Evolutionary conservation across 75 land plant species (phyloP).

Genomic region (Cunninghamia lanceolata): DNA sequence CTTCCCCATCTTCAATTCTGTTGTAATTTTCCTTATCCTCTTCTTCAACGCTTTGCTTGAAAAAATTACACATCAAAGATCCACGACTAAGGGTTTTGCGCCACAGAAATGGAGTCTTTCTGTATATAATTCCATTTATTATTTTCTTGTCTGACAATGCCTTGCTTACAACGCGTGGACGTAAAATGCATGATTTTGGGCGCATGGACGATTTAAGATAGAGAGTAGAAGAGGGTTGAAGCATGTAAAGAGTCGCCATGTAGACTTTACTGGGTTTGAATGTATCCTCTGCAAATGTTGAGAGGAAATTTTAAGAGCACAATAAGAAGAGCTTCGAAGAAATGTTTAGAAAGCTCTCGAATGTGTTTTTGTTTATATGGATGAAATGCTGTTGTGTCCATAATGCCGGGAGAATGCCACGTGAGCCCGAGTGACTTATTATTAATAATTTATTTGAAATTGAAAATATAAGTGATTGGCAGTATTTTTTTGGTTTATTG

Average conservation of each 20-base stretch:
- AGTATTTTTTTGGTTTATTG: no score
- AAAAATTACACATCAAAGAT: background rate
- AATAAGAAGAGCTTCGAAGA: background rate
- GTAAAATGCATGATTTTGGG: background rate
- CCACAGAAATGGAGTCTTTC: background rate
- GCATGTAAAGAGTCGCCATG: background rate
- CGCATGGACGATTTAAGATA: background rate
- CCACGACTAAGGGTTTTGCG: background rate
- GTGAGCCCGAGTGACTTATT: background rate
- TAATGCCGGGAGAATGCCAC: background rate
- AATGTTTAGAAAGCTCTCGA: background rate
- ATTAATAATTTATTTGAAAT: no score
- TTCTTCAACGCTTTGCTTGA: constrained; percentile 11
- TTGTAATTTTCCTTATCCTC: constrained; percentile 2
- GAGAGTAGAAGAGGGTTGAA: background rate
- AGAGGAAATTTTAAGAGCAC: background rate
- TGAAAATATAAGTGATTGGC: no score
- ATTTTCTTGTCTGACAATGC: background rate
- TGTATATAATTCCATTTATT: background rate
- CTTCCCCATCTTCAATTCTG: background rate
- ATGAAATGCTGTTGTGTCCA: background rate
- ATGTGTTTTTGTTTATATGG: background rate
- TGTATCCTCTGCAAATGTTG: background rate
- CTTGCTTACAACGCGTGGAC: background rate
- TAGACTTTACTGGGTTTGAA: background rate